Base-by-base conservation (phyloP, 257 asterid species). In the Fraxinus pennsylvanica region DNA sequence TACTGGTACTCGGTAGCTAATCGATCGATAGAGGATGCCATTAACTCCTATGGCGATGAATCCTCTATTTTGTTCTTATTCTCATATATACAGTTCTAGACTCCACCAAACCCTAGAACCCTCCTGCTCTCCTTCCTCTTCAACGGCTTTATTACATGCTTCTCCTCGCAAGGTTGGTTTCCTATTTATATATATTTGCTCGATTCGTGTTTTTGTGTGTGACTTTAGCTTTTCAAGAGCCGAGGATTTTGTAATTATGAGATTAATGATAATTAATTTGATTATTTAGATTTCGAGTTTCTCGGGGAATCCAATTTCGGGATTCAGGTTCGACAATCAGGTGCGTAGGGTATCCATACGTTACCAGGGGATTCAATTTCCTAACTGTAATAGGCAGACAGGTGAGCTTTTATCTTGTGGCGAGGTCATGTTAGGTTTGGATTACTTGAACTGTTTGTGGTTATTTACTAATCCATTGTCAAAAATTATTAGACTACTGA, bases 51-150 rank as follows among this genome's bases (percentile, higher is more conserved):
- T 86, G 88, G 90, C 89, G 74, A 83, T 82, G 78, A 79, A 81
- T 65, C 79, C 89, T 75, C 78, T 85, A 35, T 57, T 43, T 5
- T 35, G 29, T 57, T 17, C 78, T 12, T 50, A 1, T 7, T 22
- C 90, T 6, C 84, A 75, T 61, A 59, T 85, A 38, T 80, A 72
- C 84, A 47, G 52, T 41, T 41, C 68, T 66, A 38, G 74, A 9
- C 78, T 82, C 54, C 87, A 74, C 61, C 89, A 82, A 77, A 73
- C 85, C 85, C 79, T 82, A 57, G 90, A 88, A 0, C 43, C 87
- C 41, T 81, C 89, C 3, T 79, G 86, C 65, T 84, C 87, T 39
- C 82, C 90, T 47, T 74, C 89, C 67, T 79, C 94, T 27, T 78
- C 92, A 76, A 22, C 76, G 13, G 19, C 63, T 15, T 35, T 70